Base-by-base conservation (phyloP, 192 early-diverging fungal species). In the Entophlyctis luteolus region DNA sequence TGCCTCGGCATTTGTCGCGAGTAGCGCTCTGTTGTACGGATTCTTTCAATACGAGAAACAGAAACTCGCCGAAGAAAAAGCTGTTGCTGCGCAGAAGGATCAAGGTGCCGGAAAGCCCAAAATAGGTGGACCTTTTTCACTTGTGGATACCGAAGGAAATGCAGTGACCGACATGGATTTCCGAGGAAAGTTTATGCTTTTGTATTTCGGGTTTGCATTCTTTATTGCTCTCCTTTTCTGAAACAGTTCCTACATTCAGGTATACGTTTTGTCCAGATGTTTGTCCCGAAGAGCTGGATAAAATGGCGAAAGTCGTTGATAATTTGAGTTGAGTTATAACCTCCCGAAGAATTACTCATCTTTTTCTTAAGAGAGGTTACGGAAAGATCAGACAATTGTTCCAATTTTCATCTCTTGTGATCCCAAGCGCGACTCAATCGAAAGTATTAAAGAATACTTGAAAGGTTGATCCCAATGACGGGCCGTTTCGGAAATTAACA, bases 131-230 rank as follows among this genome's bases (percentile, higher is more conserved):
- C 86, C 92, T 1, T 99, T 94, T 66, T 82, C 81, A 18, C 78
- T 99, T 48, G 88, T 90, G 3, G 87, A 99, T 72, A 87, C 90
- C 46, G 72, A 91, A 48, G 92, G 92, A 18, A 72, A 83, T 33
- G 74, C 77, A 2, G 84, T 86, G 0, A 90, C 90, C 10, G 85
- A 93, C 65, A 76, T 88, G 52, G 84, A 89, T 58, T 91, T 92
- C 69, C 79, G 79, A 25, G 97, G 93, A 28, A 88, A 87, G 37
- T 98, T 86, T 72, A 85, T 88, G 77, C 77, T 99, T 59, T 77
- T 98, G 4, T 99, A 99, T 79, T 99, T 99, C 86, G 97, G 97
- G n/a, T n/a, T n/a, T n/a, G n/a, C n/a, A n/a, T n/a, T n/a, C n/a
- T n/a, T n/a, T n/a, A n/a, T n/a, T n/a, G n/a, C n/a, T n/a, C n/a